Evolutionary conservation across 257 asterid species (phyloP), one percentile per base, ranked within the genome.

Genomic region (Ocimum tenuiflorum): DNA sequence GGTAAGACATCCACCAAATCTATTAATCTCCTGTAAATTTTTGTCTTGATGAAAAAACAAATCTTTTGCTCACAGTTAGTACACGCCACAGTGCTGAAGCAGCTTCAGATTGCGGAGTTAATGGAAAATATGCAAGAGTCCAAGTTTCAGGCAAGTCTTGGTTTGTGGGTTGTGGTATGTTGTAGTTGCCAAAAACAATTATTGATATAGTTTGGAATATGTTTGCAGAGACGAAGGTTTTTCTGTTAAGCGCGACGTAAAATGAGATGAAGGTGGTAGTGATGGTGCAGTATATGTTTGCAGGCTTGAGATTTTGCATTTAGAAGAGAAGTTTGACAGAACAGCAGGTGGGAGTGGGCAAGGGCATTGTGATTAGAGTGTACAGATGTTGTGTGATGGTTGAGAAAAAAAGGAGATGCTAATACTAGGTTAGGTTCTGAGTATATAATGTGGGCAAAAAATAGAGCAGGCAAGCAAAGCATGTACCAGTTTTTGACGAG

Each of bases 41-140:
- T 70, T 63, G 60, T 65, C 47, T 11, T 10, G 23, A 72, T 35
- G 53, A 60, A 45, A 12, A 62, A 71, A 13, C 56, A 11, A 12
- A 13, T n/a, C 54, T 18, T 10, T 58, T 2, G 13, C 54, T 55
- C 83, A 38, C 81, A 91, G 98, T 83, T 75, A 36, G 60, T 89
- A 58, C 87, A 86, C 48, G 77, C 86, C 46, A 85, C 96, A 11
- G 84, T 80, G 59, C 61, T 80, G 79, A 91, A 91, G 87, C 96
- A 89, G 80, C 82, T 82, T 56, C 91, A 86, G 70, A 89, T 86
- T 57, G 79, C 85, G 1, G 83, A 85, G 75, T 70, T 84, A 60
- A 77, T 91, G 78, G 98, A 91, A 77, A 89, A 73, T 60, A 60
- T 85, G 73, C 75, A 68, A 56, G 84, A 86, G 58, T 70, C 95